Base-by-base conservation (phyloP, 2,329 filamentous ascomycete species). In the Curvularia lunata region DNA sequence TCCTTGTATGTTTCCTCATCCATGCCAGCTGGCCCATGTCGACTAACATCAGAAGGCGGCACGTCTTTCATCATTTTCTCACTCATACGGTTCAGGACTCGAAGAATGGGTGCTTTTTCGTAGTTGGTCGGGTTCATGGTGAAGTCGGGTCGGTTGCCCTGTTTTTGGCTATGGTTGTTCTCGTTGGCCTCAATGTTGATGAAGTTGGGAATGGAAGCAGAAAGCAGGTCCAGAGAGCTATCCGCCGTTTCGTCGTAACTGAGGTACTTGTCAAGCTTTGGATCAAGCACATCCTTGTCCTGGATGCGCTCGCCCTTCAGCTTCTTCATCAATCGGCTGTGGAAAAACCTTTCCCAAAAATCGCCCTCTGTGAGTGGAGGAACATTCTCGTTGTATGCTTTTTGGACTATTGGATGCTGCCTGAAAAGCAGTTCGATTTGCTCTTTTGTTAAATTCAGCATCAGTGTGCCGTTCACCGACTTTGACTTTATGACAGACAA, bases 281-380 rank as follows among this genome's bases (percentile, higher is more conserved):
- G 83, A 76, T 98, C 92, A 8, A 86, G 85, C 16, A 87, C 82
- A 74, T 97, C 94, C 4, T 84, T 85, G 8, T 94, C 91, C 0
- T 86, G 86, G 43, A 96, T 87, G 51, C 91, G 90, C 77, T 98
- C 92, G 37, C 96, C 95, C 56, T 93, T 91, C 54, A 99, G 81
- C 72, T 92, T 94, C 78, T 97, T 97, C 64, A 92, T 92, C 8
- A 99, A 81, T 55, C 91, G 86, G 76, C 92, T 97, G 60, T 93
- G 86, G 75, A 99, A 98, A 78, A 99, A 99, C 13, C 91, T 86
- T 5, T 90, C 90, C 93, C 94, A 99, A 74, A 99, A 99, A 48
- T 91, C 87, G 54, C 84, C 83, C 69, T 96, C 91, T 25, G 84
- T 87, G 38, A 96, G 78, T 5, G 91, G 92, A 0, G 75, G 75